Percentiles rank a stretch among this genome's conserved stretches.
These are phyloP conservation scores for Vickermania spadyakhi DNA, from an alignment of 208 protist genomes.

Conservation along the genomic window DNA sequence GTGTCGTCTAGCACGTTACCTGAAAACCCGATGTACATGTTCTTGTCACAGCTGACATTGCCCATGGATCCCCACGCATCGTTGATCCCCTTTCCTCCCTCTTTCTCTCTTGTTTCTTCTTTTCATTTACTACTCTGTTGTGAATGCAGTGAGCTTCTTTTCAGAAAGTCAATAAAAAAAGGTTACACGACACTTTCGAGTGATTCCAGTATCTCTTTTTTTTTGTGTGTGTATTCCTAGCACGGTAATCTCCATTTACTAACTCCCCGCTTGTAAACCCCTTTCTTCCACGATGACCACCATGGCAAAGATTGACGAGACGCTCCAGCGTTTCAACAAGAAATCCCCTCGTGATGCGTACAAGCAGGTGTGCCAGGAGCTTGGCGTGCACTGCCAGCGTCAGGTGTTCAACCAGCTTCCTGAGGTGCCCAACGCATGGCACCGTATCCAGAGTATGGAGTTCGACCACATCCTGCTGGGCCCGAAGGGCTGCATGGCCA, in stretches of 20 bases:
- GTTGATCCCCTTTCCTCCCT: neutral
- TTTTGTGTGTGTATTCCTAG: neutral
- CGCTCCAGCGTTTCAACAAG: constrained; percentile 55
- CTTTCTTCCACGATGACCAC: constrained; percentile 55
- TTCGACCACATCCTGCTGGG: constrained; percentile 39
- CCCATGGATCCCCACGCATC: no score
- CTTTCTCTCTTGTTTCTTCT: constrained; percentile 4
- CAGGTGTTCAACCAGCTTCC: constrained; percentile 37
- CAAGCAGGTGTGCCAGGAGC: constrained; percentile 66
- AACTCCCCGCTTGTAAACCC: neutral
- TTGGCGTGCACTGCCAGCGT: constrained; percentile 50
- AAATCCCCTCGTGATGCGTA: constrained; percentile 72
- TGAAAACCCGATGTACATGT: no score
- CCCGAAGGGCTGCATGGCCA: constrained; percentile 62
- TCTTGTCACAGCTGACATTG: no score
- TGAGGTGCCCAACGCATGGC: constrained; percentile 48
- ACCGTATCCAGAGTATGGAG: constrained; percentile 56
- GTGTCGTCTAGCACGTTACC: no score
- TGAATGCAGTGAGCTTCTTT: no score
- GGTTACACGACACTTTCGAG: no score
- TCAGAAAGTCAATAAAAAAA: no score
- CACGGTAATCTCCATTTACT: neutral
- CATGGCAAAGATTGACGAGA: constrained; percentile 54
- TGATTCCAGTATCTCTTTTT: no score
- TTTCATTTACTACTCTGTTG: constrained; percentile 1